Base-by-base conservation (phyloP, 75 land plant species). In the Azolla pinnata region DNA sequence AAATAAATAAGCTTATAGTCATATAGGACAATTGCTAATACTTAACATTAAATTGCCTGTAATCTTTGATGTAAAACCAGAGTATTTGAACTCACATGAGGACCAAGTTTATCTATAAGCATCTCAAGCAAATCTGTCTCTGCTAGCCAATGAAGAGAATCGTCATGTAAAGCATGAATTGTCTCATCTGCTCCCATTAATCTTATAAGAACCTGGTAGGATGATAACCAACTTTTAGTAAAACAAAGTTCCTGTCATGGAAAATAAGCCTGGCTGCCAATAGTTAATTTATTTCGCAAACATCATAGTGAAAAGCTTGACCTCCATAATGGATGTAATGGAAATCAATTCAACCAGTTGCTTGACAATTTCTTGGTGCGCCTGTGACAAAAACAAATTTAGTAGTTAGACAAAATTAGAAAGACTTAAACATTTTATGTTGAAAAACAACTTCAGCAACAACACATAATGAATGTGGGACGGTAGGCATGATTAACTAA, bases 311-410 rank as follows among this genome's bases (percentile, higher is more conserved):
- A 30, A 7, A 29, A 19, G 29, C 56, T 77, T 20, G 35, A 88
- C 99, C 91, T 95, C 96, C 93, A 84, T 90, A 20, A 95, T 86
- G 27, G 98, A 89, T n/a, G 96, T 89, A 38, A 89, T 85, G 23
- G 85, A 96, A 66, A 93, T 89, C 12, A 93, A 76, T 70, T 90
- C 96, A 59, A 95, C 86, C 66, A 95, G 67, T 50, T 77, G 71
- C 57, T 33, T 61, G 26, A 95, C 34, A 30, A 90, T 75, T 44
- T 77, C 99, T 49, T 76, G 83, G 64, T 90, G 99, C 17, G 32
- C 76, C 99, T 95, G 73, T 12, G 62, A 38, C 0, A 44, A 27
- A 29, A 44, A 31, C 59, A 7, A 63, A 63, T n/a, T n/a, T n/a
- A n/a, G n/a, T n/a, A n/a, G n/a, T n/a, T n/a, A n/a, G n/a, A n/a